A percentile compares a stretch with the other conserved stretches of the same genome.
Conservation (phyloP, 352 stramenopile species). For the Globisporangium heterothallicum region DNA sequence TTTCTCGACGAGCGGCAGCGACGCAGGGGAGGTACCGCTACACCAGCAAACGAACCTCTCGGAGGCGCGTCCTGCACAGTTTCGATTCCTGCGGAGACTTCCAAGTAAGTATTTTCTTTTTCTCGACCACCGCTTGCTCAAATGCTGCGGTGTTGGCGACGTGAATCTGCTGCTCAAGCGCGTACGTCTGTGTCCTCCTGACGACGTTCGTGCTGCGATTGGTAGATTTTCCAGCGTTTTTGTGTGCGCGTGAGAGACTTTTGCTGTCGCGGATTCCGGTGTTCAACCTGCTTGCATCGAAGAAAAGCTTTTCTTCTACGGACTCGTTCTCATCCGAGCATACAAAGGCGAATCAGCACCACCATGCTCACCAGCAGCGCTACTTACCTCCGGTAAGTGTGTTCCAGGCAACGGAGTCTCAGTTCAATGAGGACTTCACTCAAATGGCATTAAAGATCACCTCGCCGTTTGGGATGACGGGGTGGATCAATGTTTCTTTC, state of each 20-base stretch:
- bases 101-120: conserved; percentile 46
- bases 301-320: conserved; percentile 10
- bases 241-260: conserved; percentile 46
- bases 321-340: conserved; percentile 19
- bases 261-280: conserved; percentile 43
- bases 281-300: conserved; percentile 25
- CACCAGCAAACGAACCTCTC: conserved; percentile 23
- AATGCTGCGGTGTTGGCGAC: too few relatives aligned
- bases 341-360: conserved; percentile 16
- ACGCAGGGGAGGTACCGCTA: conserved; percentile 22
- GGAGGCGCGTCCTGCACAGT: conserved; percentile 23
- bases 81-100: conserved; percentile 46
- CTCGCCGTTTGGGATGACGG: conserved; percentile 49
- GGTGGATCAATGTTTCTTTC: conserved; percentile 67
- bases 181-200: background rate
- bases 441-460: conserved; percentile 64
- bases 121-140: too few relatives aligned
- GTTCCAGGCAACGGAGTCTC: conserved; percentile 60
- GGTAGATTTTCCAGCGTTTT: conserved; percentile 57
- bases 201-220: background rate
- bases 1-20: conserved; percentile 14
- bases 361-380: conserved; percentile 19
- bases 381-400: conserved; percentile 62
- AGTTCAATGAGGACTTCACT: conserved; percentile 68
- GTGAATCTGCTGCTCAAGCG: background rate